Conservation (phyloP, 371 early-diverging fungal genomes). For the Parasitella parasitica region DNA sequence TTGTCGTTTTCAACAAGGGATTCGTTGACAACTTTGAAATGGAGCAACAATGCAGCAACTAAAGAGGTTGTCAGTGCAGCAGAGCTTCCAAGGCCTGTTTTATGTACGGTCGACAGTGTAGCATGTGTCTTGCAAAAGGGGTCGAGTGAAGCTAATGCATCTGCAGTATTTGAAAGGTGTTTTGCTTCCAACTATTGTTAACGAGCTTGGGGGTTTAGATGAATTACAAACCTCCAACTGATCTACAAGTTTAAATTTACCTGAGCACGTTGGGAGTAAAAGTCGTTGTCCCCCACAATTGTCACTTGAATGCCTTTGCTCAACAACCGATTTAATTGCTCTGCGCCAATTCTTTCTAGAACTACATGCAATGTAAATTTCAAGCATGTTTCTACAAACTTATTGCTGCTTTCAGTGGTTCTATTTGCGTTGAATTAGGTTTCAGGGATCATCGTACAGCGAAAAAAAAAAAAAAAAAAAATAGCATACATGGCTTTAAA, state of each 20-base stretch:
- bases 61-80: slow-evolving; percentile 92
- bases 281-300: slow-evolving; percentile 92
- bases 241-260: too few relatives aligned
- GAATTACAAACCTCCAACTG: too few relatives aligned
- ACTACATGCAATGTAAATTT: slow-evolving; percentile 35
- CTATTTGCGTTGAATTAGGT: slow-evolving; percentile 1
- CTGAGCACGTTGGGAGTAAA: slow-evolving; percentile 86
- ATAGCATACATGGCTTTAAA: slow-evolving; percentile 23
- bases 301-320: slow-evolving; percentile 59
- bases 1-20: slow-evolving; percentile 1
- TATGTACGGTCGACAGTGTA: slow-evolving; percentile 78
- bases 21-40: slow-evolving; percentile 54
- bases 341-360: slow-evolving; percentile 24
- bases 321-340: slow-evolving; percentile 17
- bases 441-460: background rate
- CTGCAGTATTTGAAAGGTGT: slow-evolving; percentile 54
- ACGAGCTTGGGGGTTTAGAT: too few relatives aligned
- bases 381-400: slow-evolving; percentile 43
- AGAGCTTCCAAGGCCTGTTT: slow-evolving; percentile 95
- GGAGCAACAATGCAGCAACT: slow-evolving; percentile 73
- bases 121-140: slow-evolving; percentile 70
- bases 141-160: slow-evolving; percentile 61
- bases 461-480: background rate
- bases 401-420: slow-evolving; percentile 22
- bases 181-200: slow-evolving; percentile 21